Evolutionary conservation across 495 filamentous ascomycete species (phyloP).

Genomic region (Peziza echinospora): DNA sequence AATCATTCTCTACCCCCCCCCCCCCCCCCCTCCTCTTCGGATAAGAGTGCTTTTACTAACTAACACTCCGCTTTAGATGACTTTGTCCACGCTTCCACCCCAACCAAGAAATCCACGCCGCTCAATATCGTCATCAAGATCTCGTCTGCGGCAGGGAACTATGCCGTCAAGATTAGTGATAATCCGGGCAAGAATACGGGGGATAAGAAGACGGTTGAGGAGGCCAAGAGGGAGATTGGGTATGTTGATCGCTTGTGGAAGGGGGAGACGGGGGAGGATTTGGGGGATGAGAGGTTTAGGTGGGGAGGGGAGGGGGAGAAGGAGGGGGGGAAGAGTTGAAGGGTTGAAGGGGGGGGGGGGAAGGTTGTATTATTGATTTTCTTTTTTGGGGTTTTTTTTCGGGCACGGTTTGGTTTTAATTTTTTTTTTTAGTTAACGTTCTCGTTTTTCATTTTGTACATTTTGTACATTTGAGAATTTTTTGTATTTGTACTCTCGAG

Average conservation of each 20-base stretch:
- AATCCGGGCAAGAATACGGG: slow-evolving; percentile 94
- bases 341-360: too few species aligned
- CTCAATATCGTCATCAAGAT: slow-evolving; percentile 98
- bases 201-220: slow-evolving; percentile 49
- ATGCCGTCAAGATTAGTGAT: slow-evolving; percentile 88
- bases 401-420: too few species aligned
- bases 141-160: slow-evolving; percentile 55
- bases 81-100: slow-evolving; percentile 39
- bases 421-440: too few species aligned
- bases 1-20: too few species aligned
- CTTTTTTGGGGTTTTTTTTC: too few species aligned
- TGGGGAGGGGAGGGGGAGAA: slow-evolving; percentile 33
- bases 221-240: slow-evolving; percentile 65
- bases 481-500: too few species aligned
- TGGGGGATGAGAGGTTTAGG: slow-evolving; percentile 61
- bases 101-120: slow-evolving; percentile 62
- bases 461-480: too few species aligned
- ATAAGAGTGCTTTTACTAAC: background rate
- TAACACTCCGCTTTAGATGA: too few species aligned
- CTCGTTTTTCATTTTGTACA: too few species aligned
- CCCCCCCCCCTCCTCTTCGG: background rate
- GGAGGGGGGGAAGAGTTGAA: too few species aligned
- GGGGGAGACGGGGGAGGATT: slow-evolving; percentile 16
- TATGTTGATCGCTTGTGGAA: slow-evolving; percentile 67
- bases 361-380: too few species aligned